A percentile compares a stretch with the other conserved stretches of the same genome.
Evolutionary conservation across 2,329 filamentous ascomycete species (phyloP).

Genomic region (Pseudogymnoascus sp.): DNA sequence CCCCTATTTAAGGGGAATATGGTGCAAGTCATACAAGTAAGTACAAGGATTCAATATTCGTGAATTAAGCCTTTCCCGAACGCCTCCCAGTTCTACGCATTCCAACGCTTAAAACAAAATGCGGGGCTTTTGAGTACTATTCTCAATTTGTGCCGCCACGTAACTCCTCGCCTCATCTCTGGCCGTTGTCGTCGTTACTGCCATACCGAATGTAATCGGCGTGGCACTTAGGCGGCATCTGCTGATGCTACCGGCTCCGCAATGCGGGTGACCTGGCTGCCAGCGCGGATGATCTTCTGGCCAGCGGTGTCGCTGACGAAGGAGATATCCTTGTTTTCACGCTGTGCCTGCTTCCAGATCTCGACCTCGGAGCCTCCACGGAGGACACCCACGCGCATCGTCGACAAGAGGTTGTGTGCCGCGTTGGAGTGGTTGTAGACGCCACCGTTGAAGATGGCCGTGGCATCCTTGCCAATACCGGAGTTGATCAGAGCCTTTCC

Average conservation of each 20-base stretch:
- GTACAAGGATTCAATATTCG: conserved; percentile 9
- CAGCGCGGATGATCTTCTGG: conserved; percentile 76
- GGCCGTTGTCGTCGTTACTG: conserved; percentile 2
- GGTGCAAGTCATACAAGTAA: conserved; percentile 4
- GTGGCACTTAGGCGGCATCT: conserved; percentile 58
- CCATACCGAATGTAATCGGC: background rate
- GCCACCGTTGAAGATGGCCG: conserved; percentile 85
- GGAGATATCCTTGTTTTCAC: conserved; percentile 74
- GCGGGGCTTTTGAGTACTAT: background rate
- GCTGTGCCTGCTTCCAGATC: conserved; percentile 83
- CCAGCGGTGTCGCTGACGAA: conserved; percentile 74
- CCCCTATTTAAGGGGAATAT: background rate
- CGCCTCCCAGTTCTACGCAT: conserved; percentile 7
- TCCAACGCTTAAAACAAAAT: conserved; percentile 4
- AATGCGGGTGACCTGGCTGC: conserved; percentile 77
- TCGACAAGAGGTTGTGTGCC: conserved; percentile 79
- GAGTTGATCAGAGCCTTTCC: conserved; percentile 79
- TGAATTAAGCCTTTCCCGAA: conserved; percentile 9
- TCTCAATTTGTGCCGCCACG: background rate
- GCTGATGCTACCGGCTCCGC: conserved; percentile 72
- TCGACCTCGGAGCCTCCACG: conserved; percentile 82
- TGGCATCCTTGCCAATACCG: conserved; percentile 79
- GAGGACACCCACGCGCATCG: conserved; percentile 80
- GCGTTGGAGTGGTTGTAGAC: conserved; percentile 87
- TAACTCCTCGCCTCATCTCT: conserved; percentile 1